Conservation (phyloP, 2,329 filamentous ascomycete species). For the Fusarium annulatum region DNA sequence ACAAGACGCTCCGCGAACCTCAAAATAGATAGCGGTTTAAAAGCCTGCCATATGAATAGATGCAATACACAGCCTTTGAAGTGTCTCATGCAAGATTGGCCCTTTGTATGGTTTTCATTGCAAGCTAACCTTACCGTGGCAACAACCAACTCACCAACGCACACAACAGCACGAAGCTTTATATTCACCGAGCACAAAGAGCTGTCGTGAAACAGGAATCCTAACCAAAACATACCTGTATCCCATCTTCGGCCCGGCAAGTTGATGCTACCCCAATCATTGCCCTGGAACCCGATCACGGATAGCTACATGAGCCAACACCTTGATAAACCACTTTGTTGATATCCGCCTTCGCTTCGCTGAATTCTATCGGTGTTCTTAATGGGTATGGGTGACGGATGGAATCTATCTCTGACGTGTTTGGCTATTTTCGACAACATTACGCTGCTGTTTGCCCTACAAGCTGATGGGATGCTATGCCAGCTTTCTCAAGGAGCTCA, state of each 20-base stretch:
- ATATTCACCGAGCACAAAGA: background rate
- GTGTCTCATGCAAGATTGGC: background rate
- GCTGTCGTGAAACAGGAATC: constrained; percentile 8
- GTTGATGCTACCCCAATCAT: constrained; percentile 18
- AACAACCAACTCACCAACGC: background rate
- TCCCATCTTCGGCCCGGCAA: constrained; percentile 29
- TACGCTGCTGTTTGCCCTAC: constrained; percentile 18
- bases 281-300: constrained; percentile 10
- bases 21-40: background rate
- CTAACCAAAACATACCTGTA: constrained; percentile 1
- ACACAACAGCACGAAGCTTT: background rate
- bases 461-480: constrained; percentile 15
- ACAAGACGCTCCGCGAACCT: background rate
- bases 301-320: constrained; percentile 27
- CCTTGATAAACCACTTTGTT: constrained; percentile 31
- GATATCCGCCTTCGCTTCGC: background rate
- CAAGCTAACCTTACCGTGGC: background rate
- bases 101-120: background rate
- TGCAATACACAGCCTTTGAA: background rate
- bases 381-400: background rate
- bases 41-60: background rate
- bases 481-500: background rate
- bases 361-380: background rate
- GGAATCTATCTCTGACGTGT: background rate
- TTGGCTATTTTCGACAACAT: constrained; percentile 6